phyloP scores from a whole-genome alignment of 176 grass and related monocot species.

The Thinopyrum elongatum region DNA sequence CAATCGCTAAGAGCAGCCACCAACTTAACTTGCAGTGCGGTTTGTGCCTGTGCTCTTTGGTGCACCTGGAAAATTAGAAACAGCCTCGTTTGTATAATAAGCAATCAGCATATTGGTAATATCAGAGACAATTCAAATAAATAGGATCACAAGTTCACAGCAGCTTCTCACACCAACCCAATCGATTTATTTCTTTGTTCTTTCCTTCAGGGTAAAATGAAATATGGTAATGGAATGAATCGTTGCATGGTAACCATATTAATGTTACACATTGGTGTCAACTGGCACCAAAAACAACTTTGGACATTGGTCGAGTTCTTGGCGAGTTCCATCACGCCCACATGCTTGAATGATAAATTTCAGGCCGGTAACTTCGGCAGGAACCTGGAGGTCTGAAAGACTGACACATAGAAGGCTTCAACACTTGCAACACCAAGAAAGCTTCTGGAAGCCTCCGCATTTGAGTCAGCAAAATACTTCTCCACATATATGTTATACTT shows the following conservation, averaged over 20 bases:
- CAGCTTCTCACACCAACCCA: background rate
- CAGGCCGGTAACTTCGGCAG: conserved; percentile 30
- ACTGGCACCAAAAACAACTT: conserved; percentile 38
- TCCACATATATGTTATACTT: conserved; percentile 75
- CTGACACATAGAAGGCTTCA: conserved; percentile 72
- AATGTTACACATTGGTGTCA: conserved; percentile 4
- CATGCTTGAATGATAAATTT: conserved; percentile 76
- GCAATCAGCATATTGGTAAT: background rate
- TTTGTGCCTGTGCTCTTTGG: too few species aligned
- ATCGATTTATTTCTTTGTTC: conserved; percentile 11
- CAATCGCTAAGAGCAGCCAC: too few species aligned
- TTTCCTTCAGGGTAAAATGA: background rate
- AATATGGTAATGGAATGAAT: background rate
- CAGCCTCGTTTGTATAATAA: background rate
- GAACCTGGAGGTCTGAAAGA: conserved; percentile 43
- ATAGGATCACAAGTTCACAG: background rate
- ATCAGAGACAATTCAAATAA: background rate
- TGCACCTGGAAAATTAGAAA: too few species aligned
- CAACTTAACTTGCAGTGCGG: too few species aligned
- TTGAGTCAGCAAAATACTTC: conserved; percentile 38
- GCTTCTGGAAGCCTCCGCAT: background rate
- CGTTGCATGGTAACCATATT: background rate
- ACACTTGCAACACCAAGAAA: conserved; percentile 66
- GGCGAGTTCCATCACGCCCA: conserved; percentile 60
- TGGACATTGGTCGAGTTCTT: conserved; percentile 65